Evolutionary conservation across 176 grass and related monocot species (phyloP).

Genomic region (Eragrostis curvula): DNA sequence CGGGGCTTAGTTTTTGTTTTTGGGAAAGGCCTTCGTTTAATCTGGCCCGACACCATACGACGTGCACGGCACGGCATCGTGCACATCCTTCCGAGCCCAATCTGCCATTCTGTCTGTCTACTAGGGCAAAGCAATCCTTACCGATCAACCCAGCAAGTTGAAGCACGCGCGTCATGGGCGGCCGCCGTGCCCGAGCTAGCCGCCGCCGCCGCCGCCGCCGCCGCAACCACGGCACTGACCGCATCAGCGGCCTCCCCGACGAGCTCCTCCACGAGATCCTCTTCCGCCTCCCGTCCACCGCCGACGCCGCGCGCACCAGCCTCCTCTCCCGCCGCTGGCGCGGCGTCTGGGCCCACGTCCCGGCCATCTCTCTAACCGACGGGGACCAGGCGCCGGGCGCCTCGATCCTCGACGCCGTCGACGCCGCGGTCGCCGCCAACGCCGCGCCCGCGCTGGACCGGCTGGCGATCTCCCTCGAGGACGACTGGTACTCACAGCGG

Average conservation of each 20-base stretch:
- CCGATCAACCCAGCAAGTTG: too few species aligned
- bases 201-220: too few species aligned
- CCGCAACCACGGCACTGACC: not conserved
- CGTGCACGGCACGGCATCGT: too few species aligned
- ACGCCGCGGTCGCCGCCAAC: not conserved
- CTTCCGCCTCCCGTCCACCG: not conserved
- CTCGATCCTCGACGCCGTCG: not conserved
- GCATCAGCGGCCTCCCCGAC: constrained; percentile 30
- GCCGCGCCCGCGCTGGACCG: not conserved
- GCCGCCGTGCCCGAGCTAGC: too few species aligned
- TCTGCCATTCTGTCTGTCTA: too few species aligned
- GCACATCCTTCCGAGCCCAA: too few species aligned
- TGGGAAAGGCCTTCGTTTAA: too few species aligned
- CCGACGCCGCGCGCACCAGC: constrained; percentile 4
- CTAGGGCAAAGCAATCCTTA: too few species aligned
- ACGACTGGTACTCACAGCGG: not conserved
- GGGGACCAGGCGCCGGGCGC: not conserved
- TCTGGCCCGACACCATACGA: too few species aligned
- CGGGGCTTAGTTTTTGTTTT: too few species aligned
- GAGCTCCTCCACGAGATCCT: constrained; percentile 10
- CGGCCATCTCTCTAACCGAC: not conserved
- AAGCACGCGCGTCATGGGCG: too few species aligned
- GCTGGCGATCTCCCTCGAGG: not conserved
- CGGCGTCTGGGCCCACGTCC: not conserved
- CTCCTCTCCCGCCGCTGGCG: constrained; percentile 27